Percentiles rank a stretch among this genome's conserved stretches.
These are phyloP conservation scores for Buddleja alternifolia DNA, from an alignment of 257 asterid species.

Conservation along the genomic window DNA sequence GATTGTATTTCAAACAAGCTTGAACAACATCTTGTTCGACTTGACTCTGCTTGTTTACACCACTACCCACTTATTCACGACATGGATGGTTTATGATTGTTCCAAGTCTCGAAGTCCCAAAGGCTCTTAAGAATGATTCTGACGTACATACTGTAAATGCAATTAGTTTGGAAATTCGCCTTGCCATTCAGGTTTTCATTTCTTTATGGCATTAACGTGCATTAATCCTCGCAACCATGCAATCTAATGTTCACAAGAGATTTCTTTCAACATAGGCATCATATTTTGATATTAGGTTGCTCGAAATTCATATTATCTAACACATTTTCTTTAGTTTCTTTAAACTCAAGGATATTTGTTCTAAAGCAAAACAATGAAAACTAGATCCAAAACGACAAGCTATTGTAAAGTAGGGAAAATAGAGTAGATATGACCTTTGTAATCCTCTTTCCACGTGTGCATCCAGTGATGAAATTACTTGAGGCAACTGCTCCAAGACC, in stretches of 20 bases:
- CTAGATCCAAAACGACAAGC: slow-evolving; percentile 4
- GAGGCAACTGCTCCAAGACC: slow-evolving; percentile 83
- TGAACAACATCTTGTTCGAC: too few relatives aligned
- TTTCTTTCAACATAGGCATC: background rate
- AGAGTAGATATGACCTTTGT: slow-evolving; percentile 49
- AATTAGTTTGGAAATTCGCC: background rate
- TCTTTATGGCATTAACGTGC: background rate
- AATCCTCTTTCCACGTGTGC: slow-evolving; percentile 73
- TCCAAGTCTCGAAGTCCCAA: too few relatives aligned
- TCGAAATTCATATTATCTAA: background rate
- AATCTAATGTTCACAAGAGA: background rate
- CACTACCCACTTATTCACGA: too few relatives aligned
- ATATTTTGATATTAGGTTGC: background rate
- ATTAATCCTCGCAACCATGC: background rate
- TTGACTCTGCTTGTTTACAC: too few relatives aligned
- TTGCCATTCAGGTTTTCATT: background rate
- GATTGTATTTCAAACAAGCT: too few relatives aligned
- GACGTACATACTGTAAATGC: background rate
- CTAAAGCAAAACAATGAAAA: background rate
- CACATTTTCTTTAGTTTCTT: background rate
- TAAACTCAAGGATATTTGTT: background rate
- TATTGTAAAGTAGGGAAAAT: background rate
- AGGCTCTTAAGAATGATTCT: too few relatives aligned
- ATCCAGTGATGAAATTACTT: slow-evolving; percentile 70
- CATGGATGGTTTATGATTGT: too few relatives aligned